Evolutionary conservation across 2,329 filamentous ascomycete genomes (phyloP), one percentile per base, ranked within the genome.

Genomic region (Fonsecaea multimorphosa): DNA sequence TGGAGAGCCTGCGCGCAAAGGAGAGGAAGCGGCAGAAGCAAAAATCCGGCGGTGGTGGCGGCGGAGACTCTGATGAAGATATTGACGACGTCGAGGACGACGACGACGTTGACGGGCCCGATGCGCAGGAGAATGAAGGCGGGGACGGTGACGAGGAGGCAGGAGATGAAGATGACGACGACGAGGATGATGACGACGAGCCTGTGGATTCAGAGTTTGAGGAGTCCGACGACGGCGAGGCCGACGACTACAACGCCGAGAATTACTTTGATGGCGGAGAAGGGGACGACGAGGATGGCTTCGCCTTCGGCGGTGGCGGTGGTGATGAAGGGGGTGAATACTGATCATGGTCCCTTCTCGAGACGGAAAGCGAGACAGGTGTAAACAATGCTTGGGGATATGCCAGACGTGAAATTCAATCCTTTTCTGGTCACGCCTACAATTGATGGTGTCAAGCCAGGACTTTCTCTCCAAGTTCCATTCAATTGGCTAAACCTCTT

Each of bases 181-280:
- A 78, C 9, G 80, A 81, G 0, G 84, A 83, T 2, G 78, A 78
- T 8, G 80, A 81, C 0, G 84, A 83, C 49, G 82, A 85, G 65
- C 81, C 85, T 34, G 79, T 83, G 6, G 86, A 87, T 60, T 84
- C 86, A 64, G 84, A 86, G 61, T 88, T 86, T 68, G 83, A 86
- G 52, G 84, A 85, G 27, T 85, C 87, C 52, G 86, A 86, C 12
- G 84, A 86, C 62, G 82, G 83, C 38, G 82, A 83, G 76, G 84
- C 81, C 4, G 86, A 85, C 3, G 86, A 88, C 73, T 88, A 89
- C 71, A 85, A 88, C 70, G 87, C 84, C 1, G 87, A 89, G 71
- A 83, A 88, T 68, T 89, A 89, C 78, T 87, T 87, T 71, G 84
- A 86, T 68, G 85, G 81, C 61, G 87, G 87, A 6, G 87, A 84